These are phyloP conservation scores for Allantophomopsis lycopodina DNA, from an alignment of 2,329 filamentous ascomycete genomes.

Conservation along the genomic window DNA sequence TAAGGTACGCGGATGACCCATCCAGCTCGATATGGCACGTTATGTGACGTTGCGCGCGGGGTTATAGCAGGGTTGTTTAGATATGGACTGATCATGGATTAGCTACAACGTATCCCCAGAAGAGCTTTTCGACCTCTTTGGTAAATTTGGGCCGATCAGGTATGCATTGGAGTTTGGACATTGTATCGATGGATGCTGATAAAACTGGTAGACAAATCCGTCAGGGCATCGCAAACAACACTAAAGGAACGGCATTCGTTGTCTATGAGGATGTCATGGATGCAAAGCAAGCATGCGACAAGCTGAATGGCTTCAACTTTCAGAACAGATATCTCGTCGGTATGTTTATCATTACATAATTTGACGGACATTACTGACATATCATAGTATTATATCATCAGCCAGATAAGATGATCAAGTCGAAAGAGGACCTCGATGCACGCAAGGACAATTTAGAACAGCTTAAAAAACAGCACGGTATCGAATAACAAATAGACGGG, in stretches of 20 bases:
- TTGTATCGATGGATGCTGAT: slow-evolving; percentile 10
- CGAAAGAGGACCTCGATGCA: slow-evolving; percentile 86
- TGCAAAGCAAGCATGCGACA: slow-evolving; percentile 97
- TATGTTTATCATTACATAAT: slow-evolving; percentile 32
- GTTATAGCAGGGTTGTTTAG: slow-evolving; percentile 52
- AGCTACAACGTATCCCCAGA: slow-evolving; percentile 99
- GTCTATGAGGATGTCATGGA: slow-evolving; percentile 99
- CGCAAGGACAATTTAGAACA: slow-evolving; percentile 96
- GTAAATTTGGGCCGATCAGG: slow-evolving; percentile 92
- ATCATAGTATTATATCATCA: slow-evolving; percentile 57
- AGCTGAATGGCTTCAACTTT: slow-evolving; percentile 99
- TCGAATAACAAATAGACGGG: slow-evolving; percentile 86
- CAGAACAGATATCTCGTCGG: slow-evolving; percentile 98
- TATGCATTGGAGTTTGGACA: slow-evolving; percentile 32
- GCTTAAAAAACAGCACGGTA: slow-evolving; percentile 94
- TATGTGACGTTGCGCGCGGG: slow-evolving; percentile 23
- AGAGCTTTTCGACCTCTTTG: slow-evolving; percentile 97
- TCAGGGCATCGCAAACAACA: slow-evolving; percentile 92
- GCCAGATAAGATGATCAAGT: slow-evolving; percentile 67
- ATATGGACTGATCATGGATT: slow-evolving; percentile 15
- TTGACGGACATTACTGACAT: not conserved
- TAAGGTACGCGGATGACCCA: slow-evolving; percentile 50
- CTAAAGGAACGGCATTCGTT: slow-evolving; percentile 96
- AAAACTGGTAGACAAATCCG: slow-evolving; percentile 68
- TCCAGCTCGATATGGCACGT: slow-evolving; percentile 1